Base-by-base conservation (phyloP, 345 rosid genomes). In the Raphanus raphanistrum region DNA sequence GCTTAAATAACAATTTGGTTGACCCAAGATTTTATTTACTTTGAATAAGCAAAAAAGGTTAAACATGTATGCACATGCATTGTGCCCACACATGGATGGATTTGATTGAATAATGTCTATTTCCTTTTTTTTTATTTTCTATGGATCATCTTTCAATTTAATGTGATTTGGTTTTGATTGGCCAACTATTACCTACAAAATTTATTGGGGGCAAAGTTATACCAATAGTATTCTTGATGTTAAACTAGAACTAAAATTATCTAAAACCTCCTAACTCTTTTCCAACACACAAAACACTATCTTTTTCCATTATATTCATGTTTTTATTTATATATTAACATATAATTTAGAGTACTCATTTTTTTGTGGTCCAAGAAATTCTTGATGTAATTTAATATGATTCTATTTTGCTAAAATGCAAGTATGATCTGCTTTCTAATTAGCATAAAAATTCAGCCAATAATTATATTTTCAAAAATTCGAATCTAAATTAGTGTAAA, bases 121-220 rank as follows among this genome's bases (percentile, higher is more conserved):
- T 8, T 36, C 10, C 31, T 7, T 70, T 55, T 70, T 55, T 35
- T 4, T 21, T 12, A 4, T 11, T 63, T 55, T 63, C 8, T n/a
- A 15, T 71, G 72, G 67, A 33, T 41, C 27, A 64, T 64, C 15
- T 57, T 72, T 32, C n/a, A 32, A 72, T 59, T 78, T 72, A 78
- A 66, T 66, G 73, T 78, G 77, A 59, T 72, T 72, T 66, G 32
- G 68, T 71, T 66, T 63, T 43, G 1, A 25, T 55, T 31, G 29
- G 45, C 63, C 63, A 78, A 72, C 81, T 5, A 25, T 43, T 25
- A 72, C 81, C 55, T 71, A 77, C 28, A 15, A 12, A 28, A 77
- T 63, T 76, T 63, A 76, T 52, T 76, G 33, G 5, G 12, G 63
- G 2, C 21, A 45, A 48, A 48, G 63, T 68, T 32, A 27, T 27